These are phyloP conservation scores for Cercospora berteroae DNA, from an alignment of 2,329 filamentous ascomycete genomes.

Conservation along the genomic window DNA sequence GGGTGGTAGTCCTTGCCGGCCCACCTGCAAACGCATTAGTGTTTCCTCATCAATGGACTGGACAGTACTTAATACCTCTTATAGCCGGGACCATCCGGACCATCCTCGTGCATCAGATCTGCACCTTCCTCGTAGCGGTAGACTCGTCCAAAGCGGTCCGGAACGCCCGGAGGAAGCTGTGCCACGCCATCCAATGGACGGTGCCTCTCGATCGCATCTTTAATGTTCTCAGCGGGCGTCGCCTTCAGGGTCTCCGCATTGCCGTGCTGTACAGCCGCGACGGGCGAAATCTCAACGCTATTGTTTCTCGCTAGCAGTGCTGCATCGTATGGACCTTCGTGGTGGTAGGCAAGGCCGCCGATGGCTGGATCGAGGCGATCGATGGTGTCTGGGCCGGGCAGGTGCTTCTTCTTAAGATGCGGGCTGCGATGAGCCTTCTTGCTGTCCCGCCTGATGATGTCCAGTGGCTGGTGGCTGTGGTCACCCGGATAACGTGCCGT, in stretches of 20 bases:
- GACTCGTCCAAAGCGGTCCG: constrained; percentile 65
- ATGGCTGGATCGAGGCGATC: constrained; percentile 70
- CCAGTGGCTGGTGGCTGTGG: constrained; percentile 64
- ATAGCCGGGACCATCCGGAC: constrained; percentile 70
- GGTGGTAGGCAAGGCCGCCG: constrained; percentile 72
- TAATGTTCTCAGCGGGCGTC: constrained; percentile 74
- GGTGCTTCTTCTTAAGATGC: constrained; percentile 64
- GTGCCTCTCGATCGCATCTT: constrained; percentile 69
- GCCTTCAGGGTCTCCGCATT: constrained; percentile 77
- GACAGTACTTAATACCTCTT: constrained; percentile 62
- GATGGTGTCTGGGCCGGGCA: constrained; percentile 72
- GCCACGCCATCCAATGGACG: constrained; percentile 80
- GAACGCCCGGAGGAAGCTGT: constrained; percentile 68
- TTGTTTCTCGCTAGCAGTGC: constrained; percentile 72
- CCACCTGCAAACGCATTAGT: constrained; percentile 6
- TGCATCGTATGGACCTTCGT: constrained; percentile 87
- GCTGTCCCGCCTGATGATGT: constrained; percentile 62
- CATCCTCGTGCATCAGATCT: constrained; percentile 74
- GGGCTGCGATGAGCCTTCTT: constrained; percentile 65
- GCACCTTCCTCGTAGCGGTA: constrained; percentile 84
- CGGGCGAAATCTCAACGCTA: constrained; percentile 58
- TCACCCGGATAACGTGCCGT: constrained; percentile 63
- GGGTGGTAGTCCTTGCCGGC: constrained; percentile 60
- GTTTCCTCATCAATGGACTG: neutral
- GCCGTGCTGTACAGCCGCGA: constrained; percentile 70